phyloP scores from a whole-genome alignment of 176 grass and related monocot genomes.

The Neostapfia colusana region DNA sequence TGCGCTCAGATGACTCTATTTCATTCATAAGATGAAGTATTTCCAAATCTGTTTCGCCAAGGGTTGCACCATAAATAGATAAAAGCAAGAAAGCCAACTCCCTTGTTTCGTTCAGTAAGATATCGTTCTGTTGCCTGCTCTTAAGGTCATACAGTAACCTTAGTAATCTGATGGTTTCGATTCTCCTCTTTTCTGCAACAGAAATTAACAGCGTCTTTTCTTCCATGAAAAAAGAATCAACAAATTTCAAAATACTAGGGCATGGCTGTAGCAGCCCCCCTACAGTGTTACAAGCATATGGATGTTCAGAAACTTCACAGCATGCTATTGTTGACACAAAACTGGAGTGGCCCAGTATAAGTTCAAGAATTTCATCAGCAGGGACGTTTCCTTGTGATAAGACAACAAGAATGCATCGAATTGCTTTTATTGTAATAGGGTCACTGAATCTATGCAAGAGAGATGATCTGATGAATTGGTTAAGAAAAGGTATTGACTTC shows the following conservation, averaged over 20 bases:
- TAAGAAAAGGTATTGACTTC: constrained; percentile 72
- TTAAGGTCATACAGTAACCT: constrained; percentile 86
- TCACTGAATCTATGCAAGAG: constrained; percentile 88
- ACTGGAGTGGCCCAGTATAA: constrained; percentile 88
- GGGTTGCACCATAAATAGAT: constrained; percentile 82
- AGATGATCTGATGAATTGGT: constrained; percentile 77
- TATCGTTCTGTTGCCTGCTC: constrained; percentile 52
- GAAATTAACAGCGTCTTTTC: constrained; percentile 41
- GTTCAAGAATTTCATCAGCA: constrained; percentile 75
- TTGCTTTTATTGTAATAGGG: constrained; percentile 71
- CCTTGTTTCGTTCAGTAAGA: constrained; percentile 54
- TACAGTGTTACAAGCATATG: constrained; percentile 47
- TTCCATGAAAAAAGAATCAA: constrained; percentile 47
- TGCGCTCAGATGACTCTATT: constrained; percentile 67
- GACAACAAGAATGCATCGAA: constrained; percentile 73
- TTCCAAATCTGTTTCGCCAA: constrained; percentile 79
- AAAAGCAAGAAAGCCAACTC: constrained; percentile 79
- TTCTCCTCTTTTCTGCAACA: constrained; percentile 53
- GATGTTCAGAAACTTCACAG: constrained; percentile 42
- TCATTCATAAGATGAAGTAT: constrained; percentile 87
- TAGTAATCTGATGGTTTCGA: constrained; percentile 84
- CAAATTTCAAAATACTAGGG: constrained; percentile 76
- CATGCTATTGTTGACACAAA: constrained; percentile 65
- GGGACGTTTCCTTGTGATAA: constrained; percentile 70
- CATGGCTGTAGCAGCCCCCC: constrained; percentile 66